Base-by-base conservation (phyloP, 805 yeast species). In the Jamesozyma jinghongensis region DNA sequence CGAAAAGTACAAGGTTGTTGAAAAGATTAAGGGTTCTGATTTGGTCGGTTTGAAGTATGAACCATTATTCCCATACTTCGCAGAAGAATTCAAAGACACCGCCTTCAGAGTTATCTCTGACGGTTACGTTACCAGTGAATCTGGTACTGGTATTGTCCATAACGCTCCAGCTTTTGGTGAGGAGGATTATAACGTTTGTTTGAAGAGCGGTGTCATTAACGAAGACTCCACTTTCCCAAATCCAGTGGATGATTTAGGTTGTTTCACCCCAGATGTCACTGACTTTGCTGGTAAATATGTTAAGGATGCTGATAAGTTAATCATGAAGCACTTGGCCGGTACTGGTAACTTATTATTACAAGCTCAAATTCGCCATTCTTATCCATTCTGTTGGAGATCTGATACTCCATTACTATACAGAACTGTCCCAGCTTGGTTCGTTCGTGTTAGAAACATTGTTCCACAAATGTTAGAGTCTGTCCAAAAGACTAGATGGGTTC, bases 361-460 rank as follows among this genome's bases (percentile, higher is more conserved):
- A 43, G 70, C 85, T 33, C 97, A 92, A 71, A 73, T 88, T 51
- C 79, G 80, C 68, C 99, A 92, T 74, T 82, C 94, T 65, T 92
- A 92, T 67, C 98, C 99, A 56, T 92, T 92, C 82, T 92, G 99
- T 71, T 92, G 99, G 99, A 83, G 99, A 76, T 90, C 97, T 3
- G 98, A 92, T 62, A 92, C 99, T 25, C 99, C 99, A 40, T 77
- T 92, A 62, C 66, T 92, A 51, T 92, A 92, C 72, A 80, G 95
- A 70, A 81, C 96, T 30, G 97, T 92, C 51, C 98, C 99, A 38
- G 90, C 97, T 27, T 92, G 99, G 99, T 92, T 92, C 57, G 92
- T 92, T 45, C 81, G 95, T 61, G 83, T 92, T 42, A 78, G 75
- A 52, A 88, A 85, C 41, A 75, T 85, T 60, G 76, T 90, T 53